phyloP scores from a whole-genome alignment of 1,284 basidiomycete genomes.

The Leccinum solheimii region DNA sequence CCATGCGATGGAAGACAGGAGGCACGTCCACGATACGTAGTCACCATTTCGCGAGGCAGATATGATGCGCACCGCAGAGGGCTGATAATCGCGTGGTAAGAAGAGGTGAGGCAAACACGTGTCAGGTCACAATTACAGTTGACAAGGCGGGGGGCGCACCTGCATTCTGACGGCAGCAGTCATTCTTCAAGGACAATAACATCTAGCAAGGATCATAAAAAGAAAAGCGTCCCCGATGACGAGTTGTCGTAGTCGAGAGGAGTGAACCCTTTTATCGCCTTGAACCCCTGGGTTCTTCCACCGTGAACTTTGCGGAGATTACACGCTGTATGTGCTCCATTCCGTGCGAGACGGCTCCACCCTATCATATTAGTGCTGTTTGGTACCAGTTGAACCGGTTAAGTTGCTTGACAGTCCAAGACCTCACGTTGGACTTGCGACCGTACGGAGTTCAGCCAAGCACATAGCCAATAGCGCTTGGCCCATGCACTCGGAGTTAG shows the following conservation, averaged over 20 bases:
- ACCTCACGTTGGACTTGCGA: constrained; percentile 12
- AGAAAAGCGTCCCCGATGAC: constrained; percentile 6
- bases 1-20: constrained; percentile 34
- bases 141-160: constrained; percentile 19
- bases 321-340: constrained; percentile 10
- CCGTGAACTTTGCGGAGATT: constrained; percentile 23
- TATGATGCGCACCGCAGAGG: constrained; percentile 33
- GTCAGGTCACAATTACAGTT: constrained; percentile 13
- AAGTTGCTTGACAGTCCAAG: constrained; percentile 1
- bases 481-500: background rate
- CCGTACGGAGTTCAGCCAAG: background rate
- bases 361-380: background rate
- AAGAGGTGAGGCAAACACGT: constrained; percentile 34
- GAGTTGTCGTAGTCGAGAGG: background rate
- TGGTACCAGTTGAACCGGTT: constrained; percentile 4
- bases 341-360: constrained; percentile 12
- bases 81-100: constrained; percentile 38
- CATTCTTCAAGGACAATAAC: constrained; percentile 5
- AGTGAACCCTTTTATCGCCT: background rate
- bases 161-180: constrained; percentile 6
- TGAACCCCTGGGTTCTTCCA: constrained; percentile 1
- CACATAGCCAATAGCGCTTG: background rate
- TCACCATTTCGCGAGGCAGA: constrained; percentile 27
- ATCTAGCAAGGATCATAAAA: constrained; percentile 21
- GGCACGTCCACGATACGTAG: constrained; percentile 16